Conservation (phyloP, 805 yeast species). For the Candida lessepsii region DNA sequence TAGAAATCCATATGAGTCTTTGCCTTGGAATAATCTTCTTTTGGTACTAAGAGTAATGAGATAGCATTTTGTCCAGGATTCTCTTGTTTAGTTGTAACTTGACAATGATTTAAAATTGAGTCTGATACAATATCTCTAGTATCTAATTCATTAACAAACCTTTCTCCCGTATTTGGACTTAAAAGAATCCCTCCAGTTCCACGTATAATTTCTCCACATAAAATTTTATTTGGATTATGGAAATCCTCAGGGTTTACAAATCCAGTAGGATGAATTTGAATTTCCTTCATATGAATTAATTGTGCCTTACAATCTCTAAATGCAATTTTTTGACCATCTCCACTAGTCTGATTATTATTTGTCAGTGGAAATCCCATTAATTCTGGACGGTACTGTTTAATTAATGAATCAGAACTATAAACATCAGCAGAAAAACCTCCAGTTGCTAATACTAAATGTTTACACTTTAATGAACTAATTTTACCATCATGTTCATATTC, state of each 20-base stretch:
- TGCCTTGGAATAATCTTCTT: conserved; percentile 44
- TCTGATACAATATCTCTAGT: conserved; percentile 55
- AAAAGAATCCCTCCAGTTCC: conserved; percentile 59
- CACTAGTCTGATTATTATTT: conserved; percentile 54
- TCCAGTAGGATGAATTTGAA: conserved; percentile 66
- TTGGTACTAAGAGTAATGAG: conserved; percentile 36
- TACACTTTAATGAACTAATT: conserved; percentile 10
- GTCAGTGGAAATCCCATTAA: conserved; percentile 50
- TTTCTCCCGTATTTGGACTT: conserved; percentile 41
- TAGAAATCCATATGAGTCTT: conserved; percentile 54
- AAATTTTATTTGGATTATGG: conserved; percentile 37
- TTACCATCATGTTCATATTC: conserved; percentile 26
- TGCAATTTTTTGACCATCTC: conserved; percentile 58
- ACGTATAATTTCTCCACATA: conserved; percentile 60
- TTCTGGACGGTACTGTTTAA: conserved; percentile 48
- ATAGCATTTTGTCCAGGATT: conserved; percentile 13
- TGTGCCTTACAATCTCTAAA: conserved; percentile 44
- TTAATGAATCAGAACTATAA: conserved; percentile 30
- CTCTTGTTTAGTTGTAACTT: conserved; percentile 12
- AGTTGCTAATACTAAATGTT: conserved; percentile 50
- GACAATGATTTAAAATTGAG: conserved; percentile 33
- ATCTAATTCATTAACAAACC: conserved; percentile 54
- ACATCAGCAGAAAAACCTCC: conserved; percentile 56
- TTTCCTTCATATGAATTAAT: conserved; percentile 55
- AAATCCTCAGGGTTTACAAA: conserved; percentile 41